These are phyloP conservation scores for Aspergillus quadrilineatus DNA, from an alignment of 2,329 filamentous ascomycete species.

Conservation along the genomic window DNA sequence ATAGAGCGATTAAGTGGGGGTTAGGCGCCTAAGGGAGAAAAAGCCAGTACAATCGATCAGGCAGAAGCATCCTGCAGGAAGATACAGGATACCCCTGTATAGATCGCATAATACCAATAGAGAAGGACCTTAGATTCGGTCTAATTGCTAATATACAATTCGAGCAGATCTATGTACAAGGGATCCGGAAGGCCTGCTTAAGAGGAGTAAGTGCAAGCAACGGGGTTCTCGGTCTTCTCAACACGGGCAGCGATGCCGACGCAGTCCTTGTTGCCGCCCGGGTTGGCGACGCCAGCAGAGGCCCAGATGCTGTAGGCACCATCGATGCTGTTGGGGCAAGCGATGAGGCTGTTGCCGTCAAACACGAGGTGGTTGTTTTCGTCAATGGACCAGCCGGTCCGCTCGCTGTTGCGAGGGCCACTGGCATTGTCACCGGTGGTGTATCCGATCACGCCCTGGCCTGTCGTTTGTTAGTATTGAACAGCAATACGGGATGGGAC, in stretches of 20 bases:
- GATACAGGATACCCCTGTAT: no score
- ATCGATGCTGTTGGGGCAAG: slow-evolving; percentile 52
- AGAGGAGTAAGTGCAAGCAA: slow-evolving; percentile 28
- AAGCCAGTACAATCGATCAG: no score
- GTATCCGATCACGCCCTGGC: slow-evolving; percentile 57
- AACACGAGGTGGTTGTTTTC: slow-evolving; percentile 49
- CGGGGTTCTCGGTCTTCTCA: slow-evolving; percentile 21
- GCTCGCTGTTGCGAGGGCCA: slow-evolving; percentile 46
- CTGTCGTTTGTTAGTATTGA: slow-evolving; percentile 29
- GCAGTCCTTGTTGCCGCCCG: slow-evolving; percentile 36
- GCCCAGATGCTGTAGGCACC: slow-evolving; percentile 44
- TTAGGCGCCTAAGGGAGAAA: no score
- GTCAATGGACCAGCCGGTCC: slow-evolving; percentile 50
- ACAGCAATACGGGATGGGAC: not conserved
- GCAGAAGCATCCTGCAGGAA: no score
- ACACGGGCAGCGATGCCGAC: slow-evolving; percentile 33
- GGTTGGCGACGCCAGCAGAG: slow-evolving; percentile 27
- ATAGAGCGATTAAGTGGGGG: no score
- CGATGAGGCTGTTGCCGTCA: slow-evolving; percentile 47
- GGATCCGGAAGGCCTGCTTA: not conserved
- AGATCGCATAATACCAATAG: no score
- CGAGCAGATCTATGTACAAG: not conserved
- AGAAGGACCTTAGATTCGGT: not conserved
- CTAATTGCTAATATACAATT: not conserved
- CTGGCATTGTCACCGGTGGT: slow-evolving; percentile 44